Evolutionary conservation across 352 stramenopile genomes (phyloP).

Genomic region (Elongisporangium undulatum): DNA sequence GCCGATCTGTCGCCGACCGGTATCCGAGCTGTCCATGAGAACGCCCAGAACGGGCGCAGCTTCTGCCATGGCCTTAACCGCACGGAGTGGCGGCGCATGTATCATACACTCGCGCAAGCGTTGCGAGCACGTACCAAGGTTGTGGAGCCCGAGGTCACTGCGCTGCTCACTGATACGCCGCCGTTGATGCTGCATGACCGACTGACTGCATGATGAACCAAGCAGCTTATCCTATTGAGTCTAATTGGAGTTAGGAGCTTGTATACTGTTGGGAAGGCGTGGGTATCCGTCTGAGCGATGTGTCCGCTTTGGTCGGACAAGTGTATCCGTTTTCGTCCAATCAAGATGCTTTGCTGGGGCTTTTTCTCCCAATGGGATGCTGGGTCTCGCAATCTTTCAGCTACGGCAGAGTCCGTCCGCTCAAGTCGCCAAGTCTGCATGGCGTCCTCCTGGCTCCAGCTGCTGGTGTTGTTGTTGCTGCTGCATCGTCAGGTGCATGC

Average conservation of each 20-base stretch:
- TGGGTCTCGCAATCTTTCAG: too few relatives aligned
- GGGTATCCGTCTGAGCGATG: too few relatives aligned
- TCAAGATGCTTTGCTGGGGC: too few relatives aligned
- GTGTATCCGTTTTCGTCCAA: too few relatives aligned
- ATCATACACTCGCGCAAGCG: neutral
- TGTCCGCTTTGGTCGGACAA: too few relatives aligned
- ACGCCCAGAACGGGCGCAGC: constrained; percentile 2
- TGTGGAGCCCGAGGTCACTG: neutral
- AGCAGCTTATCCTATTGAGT: neutral
- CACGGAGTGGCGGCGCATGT: constrained; percentile 9
- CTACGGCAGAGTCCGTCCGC: too few relatives aligned
- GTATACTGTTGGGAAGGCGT: too few relatives aligned
- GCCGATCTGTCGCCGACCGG: constrained; percentile 22
- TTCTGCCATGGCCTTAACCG: constrained; percentile 19
- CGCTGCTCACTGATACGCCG: neutral
- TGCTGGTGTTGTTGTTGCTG: neutral
- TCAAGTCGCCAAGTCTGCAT: too few relatives aligned
- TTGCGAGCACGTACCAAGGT: constrained; percentile 1
- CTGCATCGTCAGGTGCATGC: neutral
- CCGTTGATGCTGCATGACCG: neutral
- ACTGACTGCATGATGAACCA: neutral
- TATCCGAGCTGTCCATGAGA: constrained; percentile 23
- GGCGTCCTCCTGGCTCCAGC: neutral
- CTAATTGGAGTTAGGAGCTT: too few relatives aligned
- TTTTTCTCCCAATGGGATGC: too few relatives aligned